These are phyloP conservation scores for Trichoderma asperellum DNA, from an alignment of 2,329 filamentous ascomycete species.

Conservation along the genomic window DNA sequence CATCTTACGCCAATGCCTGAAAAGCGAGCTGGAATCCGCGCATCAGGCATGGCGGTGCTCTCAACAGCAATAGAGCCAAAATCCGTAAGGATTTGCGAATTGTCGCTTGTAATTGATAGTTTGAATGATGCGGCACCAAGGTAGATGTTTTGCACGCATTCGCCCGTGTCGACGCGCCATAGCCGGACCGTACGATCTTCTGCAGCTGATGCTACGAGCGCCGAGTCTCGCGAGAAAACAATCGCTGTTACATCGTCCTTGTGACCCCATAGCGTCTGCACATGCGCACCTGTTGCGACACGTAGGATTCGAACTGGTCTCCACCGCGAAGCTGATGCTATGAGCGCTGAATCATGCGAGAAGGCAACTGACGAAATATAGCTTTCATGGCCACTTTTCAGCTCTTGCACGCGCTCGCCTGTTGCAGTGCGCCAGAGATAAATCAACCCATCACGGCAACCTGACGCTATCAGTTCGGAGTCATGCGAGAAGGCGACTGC, in stretches of 20 bases:
- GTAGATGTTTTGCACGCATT: neutral
- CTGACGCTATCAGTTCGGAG: neutral
- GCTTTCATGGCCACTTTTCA: neutral
- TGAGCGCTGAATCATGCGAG: neutral
- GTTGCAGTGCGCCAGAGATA: neutral
- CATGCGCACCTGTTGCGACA: neutral
- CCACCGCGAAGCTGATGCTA: neutral
- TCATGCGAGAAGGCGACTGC: neutral
- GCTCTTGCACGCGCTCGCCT: neutral
- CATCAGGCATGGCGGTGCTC: neutral
- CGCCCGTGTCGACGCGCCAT: neutral
- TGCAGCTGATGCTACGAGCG: neutral
- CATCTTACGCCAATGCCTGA: neutral
- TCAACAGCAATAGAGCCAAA: neutral
- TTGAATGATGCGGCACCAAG: neutral
- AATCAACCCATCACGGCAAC: neutral
- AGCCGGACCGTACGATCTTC: neutral
- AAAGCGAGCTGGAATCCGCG: neutral
- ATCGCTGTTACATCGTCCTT: fast-evolving
- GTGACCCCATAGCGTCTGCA: neutral
- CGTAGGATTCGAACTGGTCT: neutral
- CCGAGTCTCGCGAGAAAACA: neutral
- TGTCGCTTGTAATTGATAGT: neutral
- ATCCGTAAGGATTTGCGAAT: neutral
- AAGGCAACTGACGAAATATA: neutral